Percentiles rank a stretch among this genome's conserved stretches.
These are phyloP conservation scores for Fusarium praegraminearum DNA, from an alignment of 2,329 filamentous ascomycete species.

Conservation along the genomic window DNA sequence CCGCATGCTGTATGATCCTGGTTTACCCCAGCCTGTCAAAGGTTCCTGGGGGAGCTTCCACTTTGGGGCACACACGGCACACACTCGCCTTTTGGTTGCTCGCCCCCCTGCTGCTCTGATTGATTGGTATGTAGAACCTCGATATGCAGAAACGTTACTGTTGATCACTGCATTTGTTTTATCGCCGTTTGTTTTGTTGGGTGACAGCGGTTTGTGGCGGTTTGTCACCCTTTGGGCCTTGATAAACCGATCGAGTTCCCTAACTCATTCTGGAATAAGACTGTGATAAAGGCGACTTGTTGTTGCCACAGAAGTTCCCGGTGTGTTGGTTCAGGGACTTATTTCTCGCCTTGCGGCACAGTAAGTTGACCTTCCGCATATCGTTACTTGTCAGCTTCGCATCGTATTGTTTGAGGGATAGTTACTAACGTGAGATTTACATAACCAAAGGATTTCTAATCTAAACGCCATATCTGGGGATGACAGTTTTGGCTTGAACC, in stretches of 20 bases:
- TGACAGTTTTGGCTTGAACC: not conserved
- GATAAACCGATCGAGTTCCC: constrained; percentile 9
- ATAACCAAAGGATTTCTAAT: not conserved
- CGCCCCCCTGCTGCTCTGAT: constrained; percentile 4
- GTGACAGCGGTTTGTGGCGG: not conserved
- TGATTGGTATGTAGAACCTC: not conserved
- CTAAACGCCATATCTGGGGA: not conserved
- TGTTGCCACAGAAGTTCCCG: constrained; percentile 18
- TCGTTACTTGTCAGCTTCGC: not conserved
- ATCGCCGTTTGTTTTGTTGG: not conserved
- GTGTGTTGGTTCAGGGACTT: not conserved
- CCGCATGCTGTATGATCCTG: not conserved
- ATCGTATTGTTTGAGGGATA: not conserved
- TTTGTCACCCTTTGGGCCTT: not conserved
- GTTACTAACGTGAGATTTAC: not conserved
- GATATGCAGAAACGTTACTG: constrained; percentile 1
- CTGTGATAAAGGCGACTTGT: not conserved
- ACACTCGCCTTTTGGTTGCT: not conserved
- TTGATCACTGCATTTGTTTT: not conserved
- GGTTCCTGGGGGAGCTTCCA: constrained; percentile 33
- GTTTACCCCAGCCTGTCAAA: constrained; percentile 35
- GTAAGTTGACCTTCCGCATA: constrained; percentile 9
- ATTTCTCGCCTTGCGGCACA: constrained; percentile 2
- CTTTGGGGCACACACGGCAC: constrained; percentile 13
- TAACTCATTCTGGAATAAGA: constrained; percentile 6